A percentile compares a stretch with the other conserved stretches of the same genome.
Evolutionary conservation across 75 land plant species (phyloP).

Genomic region (Cryptomeria japonica): DNA sequence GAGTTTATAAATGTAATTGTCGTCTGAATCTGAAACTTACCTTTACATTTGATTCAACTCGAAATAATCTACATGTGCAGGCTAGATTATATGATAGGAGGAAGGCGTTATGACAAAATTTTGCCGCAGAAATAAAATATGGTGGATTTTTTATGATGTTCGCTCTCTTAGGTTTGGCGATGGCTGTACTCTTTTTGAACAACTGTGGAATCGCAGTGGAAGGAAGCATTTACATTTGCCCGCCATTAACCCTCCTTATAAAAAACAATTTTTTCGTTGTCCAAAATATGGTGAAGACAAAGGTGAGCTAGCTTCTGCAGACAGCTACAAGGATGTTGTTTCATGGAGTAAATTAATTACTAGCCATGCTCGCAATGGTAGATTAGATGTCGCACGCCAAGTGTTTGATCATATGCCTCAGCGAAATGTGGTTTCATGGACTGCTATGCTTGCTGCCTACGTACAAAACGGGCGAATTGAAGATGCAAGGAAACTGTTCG

Average conservation of each 20-base stretch:
- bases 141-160: not conserved
- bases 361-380: not conserved
- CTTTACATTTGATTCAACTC: too few relatives aligned
- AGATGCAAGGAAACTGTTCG: constrained; percentile 9
- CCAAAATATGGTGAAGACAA: not conserved
- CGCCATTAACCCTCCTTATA: too few relatives aligned
- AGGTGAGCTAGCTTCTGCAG: not conserved
- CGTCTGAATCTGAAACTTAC: too few relatives aligned
- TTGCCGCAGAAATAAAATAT: not conserved
- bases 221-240: constrained; percentile 5
- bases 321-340: not conserved
- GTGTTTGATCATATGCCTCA: constrained; percentile 7
- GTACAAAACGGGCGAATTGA: not conserved
- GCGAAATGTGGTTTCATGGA: constrained; percentile 10
- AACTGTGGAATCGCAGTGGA: not conserved
- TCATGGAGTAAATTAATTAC: constrained; percentile 6
- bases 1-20: too few relatives aligned
- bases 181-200: not conserved
- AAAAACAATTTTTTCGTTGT: not conserved
- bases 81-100: not conserved
- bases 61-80: not conserved
- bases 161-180: not conserved
- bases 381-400: constrained; percentile 1
- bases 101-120: not conserved
- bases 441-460: constrained; percentile 4